Conservation (phyloP, 768 basidiomycete genomes). For the Xanthoconium purpureum region DNA sequence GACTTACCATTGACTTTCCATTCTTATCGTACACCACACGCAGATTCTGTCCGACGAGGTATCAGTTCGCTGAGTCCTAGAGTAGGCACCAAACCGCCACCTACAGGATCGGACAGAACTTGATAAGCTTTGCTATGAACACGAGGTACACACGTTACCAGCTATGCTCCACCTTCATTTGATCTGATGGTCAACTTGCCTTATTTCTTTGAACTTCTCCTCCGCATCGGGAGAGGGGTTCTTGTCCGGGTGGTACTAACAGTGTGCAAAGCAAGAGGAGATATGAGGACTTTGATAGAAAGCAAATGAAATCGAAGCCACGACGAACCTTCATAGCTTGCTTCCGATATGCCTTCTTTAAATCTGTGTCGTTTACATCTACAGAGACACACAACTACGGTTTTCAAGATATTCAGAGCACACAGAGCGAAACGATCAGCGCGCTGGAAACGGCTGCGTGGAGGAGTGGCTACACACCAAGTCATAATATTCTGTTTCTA, state of each 20-base stretch:
- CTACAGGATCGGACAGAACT: constrained; percentile 78
- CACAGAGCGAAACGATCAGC: background rate
- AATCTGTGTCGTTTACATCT: constrained; percentile 72
- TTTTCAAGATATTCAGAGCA: background rate
- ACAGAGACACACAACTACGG: constrained; percentile 64
- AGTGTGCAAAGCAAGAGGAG: background rate
- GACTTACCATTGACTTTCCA: constrained; percentile 79
- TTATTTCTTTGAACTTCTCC: constrained; percentile 96
- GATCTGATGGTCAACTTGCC: constrained; percentile 43
- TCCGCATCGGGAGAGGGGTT: constrained; percentile 91
- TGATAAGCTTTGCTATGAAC: constrained; percentile 86
- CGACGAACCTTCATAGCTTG: constrained; percentile 82
- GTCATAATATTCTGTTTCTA: constrained; percentile 89
- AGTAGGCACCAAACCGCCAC: constrained; percentile 26
- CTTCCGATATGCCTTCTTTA: constrained; percentile 95
- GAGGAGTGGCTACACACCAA: constrained; percentile 46
- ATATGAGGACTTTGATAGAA: background rate
- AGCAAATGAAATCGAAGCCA: background rate
- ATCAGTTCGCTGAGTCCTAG: constrained; percentile 4
- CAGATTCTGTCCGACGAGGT: constrained; percentile 53
- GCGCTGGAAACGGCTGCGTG: background rate
- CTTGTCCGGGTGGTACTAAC: constrained; percentile 92
- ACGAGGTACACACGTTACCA: constrained; percentile 20
- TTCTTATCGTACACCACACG: constrained; percentile 93
- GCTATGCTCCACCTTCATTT: constrained; percentile 6